phyloP scores from a whole-genome alignment of 2,329 filamentous ascomycete species.

The Sarocladium kiliense region DNA sequence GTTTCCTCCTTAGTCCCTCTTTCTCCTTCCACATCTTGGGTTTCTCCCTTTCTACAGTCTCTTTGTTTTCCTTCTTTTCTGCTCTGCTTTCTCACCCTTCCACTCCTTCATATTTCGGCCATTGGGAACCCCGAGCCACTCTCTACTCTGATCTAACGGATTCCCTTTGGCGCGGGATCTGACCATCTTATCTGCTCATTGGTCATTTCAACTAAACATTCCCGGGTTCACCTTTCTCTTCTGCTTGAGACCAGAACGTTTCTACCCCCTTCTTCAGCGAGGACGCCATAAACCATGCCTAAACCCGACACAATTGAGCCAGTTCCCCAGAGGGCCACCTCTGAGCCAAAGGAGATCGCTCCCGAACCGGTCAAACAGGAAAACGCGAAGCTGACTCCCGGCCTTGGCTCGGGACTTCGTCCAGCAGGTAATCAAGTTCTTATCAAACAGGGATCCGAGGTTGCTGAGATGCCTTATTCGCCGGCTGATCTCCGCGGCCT shows the following conservation, averaged over 20 bases:
- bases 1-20: background rate
- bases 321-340: constrained; percentile 20
- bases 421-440: background rate
- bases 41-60: background rate
- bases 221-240: background rate
- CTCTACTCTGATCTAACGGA: constrained; percentile 21
- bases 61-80: constrained; percentile 6
- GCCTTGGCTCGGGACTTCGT: background rate
- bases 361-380: constrained; percentile 9
- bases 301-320: constrained; percentile 20
- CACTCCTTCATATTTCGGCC: constrained; percentile 12
- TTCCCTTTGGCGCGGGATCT: constrained; percentile 22
- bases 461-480: background rate
- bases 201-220: constrained; percentile 1
- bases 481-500: background rate
- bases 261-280: background rate
- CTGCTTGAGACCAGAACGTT: background rate
- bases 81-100: constrained; percentile 9
- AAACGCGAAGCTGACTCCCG: background rate
- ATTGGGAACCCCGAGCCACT: constrained; percentile 14
- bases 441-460: background rate
- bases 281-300: constrained; percentile 24
- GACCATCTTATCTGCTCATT: constrained; percentile 19
- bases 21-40: constrained; percentile 4
- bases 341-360: constrained; percentile 11